A percentile compares a stretch with the other conserved stretches of the same genome.
Evolutionary conservation across 192 early-diverging fungal genomes (phyloP).

Genomic region (Pilaira anomala): DNA sequence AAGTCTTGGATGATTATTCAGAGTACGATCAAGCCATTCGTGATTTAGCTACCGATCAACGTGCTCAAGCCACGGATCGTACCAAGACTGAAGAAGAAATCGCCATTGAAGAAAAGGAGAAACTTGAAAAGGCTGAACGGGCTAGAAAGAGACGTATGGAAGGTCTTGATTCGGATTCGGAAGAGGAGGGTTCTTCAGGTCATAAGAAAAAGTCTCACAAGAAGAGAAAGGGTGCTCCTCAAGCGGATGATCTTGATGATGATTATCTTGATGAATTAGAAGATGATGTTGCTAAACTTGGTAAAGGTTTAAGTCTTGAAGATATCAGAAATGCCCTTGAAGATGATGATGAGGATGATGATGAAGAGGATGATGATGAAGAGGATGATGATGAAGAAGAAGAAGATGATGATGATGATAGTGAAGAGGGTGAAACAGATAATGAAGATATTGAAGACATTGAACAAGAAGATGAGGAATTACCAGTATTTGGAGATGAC

Average conservation of each 20-base stretch:
- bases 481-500: conserved; percentile 28
- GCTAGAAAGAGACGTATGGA: conserved; percentile 81
- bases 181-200: conserved; percentile 43
- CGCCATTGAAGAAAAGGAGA: conserved; percentile 77
- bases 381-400: conserved; percentile 46
- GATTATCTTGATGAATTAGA: conserved; percentile 57
- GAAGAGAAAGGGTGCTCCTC: conserved; percentile 50
- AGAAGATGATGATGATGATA: conserved; percentile 41
- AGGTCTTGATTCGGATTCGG: conserved; percentile 62
- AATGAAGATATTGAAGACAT: conserved; percentile 49
- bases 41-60: conserved; percentile 79
- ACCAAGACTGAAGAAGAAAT: conserved; percentile 93
- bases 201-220: conserved; percentile 29
- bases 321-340: conserved; percentile 39
- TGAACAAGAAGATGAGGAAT: conserved; percentile 34
- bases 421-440: conserved; percentile 41
- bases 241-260: conserved; percentile 69
- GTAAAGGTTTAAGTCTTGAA: conserved; percentile 33
- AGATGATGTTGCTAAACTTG: conserved; percentile 35
- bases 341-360: conserved; percentile 32
- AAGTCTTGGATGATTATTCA: conserved; percentile 45
- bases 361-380: conserved; percentile 41
- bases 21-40: conserved; percentile 84
- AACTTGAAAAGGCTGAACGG: conserved; percentile 85
- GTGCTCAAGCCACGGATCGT: conserved; percentile 85